These are phyloP conservation scores for Nicotiana rustica DNA, from an alignment of 305 asterid genomes.

Conservation along the genomic window DNA sequence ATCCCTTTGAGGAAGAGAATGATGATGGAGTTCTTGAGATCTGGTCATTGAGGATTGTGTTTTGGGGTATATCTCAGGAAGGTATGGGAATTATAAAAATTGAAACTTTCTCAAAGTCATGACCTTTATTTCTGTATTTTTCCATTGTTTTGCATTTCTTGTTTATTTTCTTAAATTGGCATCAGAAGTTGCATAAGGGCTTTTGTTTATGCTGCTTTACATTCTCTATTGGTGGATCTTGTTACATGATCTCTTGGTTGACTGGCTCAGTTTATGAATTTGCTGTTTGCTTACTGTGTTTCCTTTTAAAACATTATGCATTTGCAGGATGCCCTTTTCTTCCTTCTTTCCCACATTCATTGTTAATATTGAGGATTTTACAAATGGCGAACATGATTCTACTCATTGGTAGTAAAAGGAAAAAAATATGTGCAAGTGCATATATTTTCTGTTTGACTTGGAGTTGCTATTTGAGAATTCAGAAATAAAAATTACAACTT, in stretches of 20 bases:
- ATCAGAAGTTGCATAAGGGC: conserved; percentile 13
- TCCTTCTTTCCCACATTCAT: not conserved
- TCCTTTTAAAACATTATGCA: not conserved
- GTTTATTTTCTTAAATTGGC: conserved; percentile 1
- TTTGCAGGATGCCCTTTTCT: not conserved
- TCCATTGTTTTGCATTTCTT: conserved; percentile 24
- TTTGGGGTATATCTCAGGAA: conserved; percentile 44
- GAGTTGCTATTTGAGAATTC: not conserved
- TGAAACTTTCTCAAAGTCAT: conserved; percentile 25
- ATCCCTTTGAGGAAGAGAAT: conserved; percentile 36
- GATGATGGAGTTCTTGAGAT: conserved; percentile 66
- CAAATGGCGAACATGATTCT: not conserved
- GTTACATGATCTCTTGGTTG: conserved; percentile 48
- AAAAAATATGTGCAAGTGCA: not conserved
- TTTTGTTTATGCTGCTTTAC: conserved; percentile 33
- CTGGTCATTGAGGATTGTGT: conserved; percentile 54
- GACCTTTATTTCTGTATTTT: not conserved
- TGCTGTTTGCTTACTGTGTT: conserved; percentile 21
- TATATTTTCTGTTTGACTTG: conserved; percentile 29
- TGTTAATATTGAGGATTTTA: too few species aligned
- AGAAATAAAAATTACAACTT: not conserved
- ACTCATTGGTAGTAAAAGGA: not conserved
- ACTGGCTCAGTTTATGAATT: conserved; percentile 27
- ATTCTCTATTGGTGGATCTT: conserved; percentile 47
- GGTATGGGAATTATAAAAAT: conserved; percentile 50